Evolutionary conservation across 495 filamentous ascomycete species (phyloP).

Genomic region (Platismatia glauca): DNA sequence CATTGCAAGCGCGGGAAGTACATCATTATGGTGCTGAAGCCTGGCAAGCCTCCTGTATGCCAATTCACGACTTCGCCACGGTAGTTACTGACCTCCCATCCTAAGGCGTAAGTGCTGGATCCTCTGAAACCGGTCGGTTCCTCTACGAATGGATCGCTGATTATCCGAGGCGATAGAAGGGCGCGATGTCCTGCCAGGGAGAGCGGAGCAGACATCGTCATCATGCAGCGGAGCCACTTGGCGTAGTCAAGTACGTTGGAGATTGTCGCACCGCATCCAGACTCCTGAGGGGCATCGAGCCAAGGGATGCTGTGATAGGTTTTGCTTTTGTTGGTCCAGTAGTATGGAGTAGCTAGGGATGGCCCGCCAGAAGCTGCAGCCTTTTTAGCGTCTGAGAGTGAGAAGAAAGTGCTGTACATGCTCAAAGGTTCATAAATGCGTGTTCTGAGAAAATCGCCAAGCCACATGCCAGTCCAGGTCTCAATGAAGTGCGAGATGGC

Average conservation of each 20-base stretch:
- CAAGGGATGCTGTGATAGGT: slow-evolving; percentile 18
- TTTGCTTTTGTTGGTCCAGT: slow-evolving; percentile 18
- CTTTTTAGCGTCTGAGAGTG: slow-evolving; percentile 31
- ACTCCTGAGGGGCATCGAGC: slow-evolving; percentile 29
- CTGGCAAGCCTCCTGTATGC: slow-evolving; percentile 41
- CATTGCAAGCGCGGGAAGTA: slow-evolving; percentile 40
- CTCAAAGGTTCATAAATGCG: slow-evolving; percentile 41
- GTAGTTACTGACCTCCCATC: slow-evolving; percentile 38
- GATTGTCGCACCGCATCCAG: slow-evolving; percentile 43
- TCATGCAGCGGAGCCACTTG: slow-evolving; percentile 38
- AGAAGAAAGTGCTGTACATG: slow-evolving; percentile 43
- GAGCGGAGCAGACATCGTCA: slow-evolving; percentile 29
- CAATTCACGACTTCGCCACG: slow-evolving; percentile 36
- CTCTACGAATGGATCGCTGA: not conserved
- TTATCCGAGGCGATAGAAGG: slow-evolving; percentile 31
- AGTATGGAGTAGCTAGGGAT: slow-evolving; percentile 27
- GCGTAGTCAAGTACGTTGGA: slow-evolving; percentile 46
- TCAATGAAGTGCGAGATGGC: slow-evolving; percentile 37
- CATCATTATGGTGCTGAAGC: slow-evolving; percentile 35
- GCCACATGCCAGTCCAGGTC: slow-evolving; percentile 33
- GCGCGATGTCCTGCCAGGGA: slow-evolving; percentile 31
- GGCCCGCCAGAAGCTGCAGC: slow-evolving; percentile 17
- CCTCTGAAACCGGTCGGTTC: slow-evolving; percentile 21
- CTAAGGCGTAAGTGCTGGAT: slow-evolving; percentile 34
- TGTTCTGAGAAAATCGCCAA: slow-evolving; percentile 37